phyloP scores from a whole-genome alignment of 2,329 filamentous ascomycete species.

The Helotiales sp. region DNA sequence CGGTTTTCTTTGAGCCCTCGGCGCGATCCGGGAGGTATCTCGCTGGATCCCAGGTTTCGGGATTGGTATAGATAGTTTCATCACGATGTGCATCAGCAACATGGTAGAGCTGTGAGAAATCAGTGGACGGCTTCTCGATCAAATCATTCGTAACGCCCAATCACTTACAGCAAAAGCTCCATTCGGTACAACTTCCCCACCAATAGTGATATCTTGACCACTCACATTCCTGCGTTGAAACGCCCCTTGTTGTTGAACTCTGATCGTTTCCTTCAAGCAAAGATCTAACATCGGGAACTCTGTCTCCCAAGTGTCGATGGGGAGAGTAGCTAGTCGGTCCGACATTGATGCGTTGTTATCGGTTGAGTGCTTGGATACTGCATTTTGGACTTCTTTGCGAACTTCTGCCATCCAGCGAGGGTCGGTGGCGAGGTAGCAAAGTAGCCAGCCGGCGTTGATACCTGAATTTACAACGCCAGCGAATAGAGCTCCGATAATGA shows the following conservation, averaged over 20 bases:
- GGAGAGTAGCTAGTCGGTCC: slow-evolving; percentile 48
- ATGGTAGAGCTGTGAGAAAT: slow-evolving; percentile 44
- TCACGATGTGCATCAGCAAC: slow-evolving; percentile 56
- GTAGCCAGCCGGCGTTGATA: slow-evolving; percentile 58
- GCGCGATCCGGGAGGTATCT: slow-evolving; percentile 53
- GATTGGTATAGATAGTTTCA: slow-evolving; percentile 53
- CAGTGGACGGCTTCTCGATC: neutral
- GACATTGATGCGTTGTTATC: slow-evolving; percentile 14
- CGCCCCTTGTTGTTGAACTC: slow-evolving; percentile 53
- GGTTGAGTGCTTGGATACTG: slow-evolving; percentile 50
- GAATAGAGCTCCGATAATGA: slow-evolving; percentile 59
- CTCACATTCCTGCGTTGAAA: slow-evolving; percentile 58
- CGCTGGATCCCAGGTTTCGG: slow-evolving; percentile 55
- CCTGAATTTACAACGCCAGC: slow-evolving; percentile 63
- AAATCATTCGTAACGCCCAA: neutral
- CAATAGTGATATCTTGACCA: slow-evolving; percentile 51
- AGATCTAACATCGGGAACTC: slow-evolving; percentile 59
- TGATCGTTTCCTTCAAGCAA: slow-evolving; percentile 58
- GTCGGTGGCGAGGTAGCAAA: slow-evolving; percentile 55
- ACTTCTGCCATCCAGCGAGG: slow-evolving; percentile 52
- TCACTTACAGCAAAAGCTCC: slow-evolving; percentile 49
- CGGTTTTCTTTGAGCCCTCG: slow-evolving; percentile 47
- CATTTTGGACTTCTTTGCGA: slow-evolving; percentile 53
- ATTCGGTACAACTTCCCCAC: slow-evolving; percentile 55
- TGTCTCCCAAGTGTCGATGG: slow-evolving; percentile 58